These are phyloP conservation scores for Beta corolliflora DNA, from an alignment of 179 eudicot genomes.

Conservation along the genomic window DNA sequence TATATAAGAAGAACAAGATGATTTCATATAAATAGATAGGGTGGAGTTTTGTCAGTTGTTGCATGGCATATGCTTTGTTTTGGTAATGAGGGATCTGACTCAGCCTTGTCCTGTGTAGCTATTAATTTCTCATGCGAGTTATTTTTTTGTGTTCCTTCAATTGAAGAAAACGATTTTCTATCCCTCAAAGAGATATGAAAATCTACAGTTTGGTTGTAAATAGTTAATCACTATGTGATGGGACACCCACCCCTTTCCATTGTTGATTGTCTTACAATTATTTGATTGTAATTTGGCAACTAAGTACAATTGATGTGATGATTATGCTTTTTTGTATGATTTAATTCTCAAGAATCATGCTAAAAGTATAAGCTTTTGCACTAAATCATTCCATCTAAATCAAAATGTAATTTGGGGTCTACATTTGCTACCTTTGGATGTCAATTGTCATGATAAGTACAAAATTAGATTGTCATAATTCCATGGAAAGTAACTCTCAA, in stretches of 20 bases:
- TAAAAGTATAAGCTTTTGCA: constrained; percentile 6
- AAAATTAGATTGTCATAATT: neutral
- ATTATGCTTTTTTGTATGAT: constrained; percentile 9
- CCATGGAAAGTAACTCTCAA: neutral
- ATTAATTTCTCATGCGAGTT: constrained; percentile 11
- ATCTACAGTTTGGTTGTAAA: neutral
- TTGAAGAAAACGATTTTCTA: constrained; percentile 8
- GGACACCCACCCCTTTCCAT: constrained; percentile 9
- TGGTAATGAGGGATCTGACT: constrained; percentile 28
- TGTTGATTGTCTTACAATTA: constrained; percentile 8
- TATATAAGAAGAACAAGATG: constrained; percentile 9
- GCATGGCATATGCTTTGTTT: constrained; percentile 24
- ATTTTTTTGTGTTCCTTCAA: neutral
- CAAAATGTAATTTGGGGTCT: neutral
- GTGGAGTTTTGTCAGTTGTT: constrained; percentile 27
- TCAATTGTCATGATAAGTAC: neutral
- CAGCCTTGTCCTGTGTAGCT: constrained; percentile 19
- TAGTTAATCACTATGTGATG: constrained; percentile 3
- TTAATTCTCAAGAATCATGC: constrained; percentile 6
- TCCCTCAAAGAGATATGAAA: neutral
- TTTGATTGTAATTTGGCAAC: constrained; percentile 18
- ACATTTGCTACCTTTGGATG: neutral
- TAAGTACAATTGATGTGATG: neutral
- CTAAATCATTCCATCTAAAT: neutral
- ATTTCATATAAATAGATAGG: constrained; percentile 15